These are phyloP conservation scores for Pestalotiopsis sp. DNA, from an alignment of 2,329 filamentous ascomycete genomes.

Conservation along the genomic window DNA sequence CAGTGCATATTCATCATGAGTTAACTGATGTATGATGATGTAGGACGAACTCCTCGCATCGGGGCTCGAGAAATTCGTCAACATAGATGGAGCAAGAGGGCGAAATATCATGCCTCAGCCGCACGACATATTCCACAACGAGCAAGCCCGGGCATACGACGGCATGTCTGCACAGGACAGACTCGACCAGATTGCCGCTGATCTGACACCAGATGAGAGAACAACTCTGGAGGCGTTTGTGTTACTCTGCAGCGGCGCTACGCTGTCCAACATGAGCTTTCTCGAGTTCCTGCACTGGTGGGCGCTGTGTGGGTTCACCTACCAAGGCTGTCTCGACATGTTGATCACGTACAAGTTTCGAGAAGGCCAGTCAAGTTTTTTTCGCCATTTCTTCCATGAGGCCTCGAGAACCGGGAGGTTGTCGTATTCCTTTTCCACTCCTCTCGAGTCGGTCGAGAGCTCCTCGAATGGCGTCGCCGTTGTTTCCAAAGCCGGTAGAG, in stretches of 20 bases:
- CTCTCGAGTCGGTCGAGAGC: constrained; percentile 21
- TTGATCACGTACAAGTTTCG: constrained; percentile 28
- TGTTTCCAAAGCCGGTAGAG: constrained; percentile 23
- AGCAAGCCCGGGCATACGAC: constrained; percentile 21
- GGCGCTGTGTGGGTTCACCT: constrained; percentile 13
- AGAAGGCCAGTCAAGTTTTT: constrained; percentile 28
- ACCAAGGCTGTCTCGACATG: constrained; percentile 18
- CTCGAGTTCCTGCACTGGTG: constrained; percentile 22
- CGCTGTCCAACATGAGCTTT: constrained; percentile 23
- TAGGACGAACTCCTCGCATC: constrained; percentile 17
- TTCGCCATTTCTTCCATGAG: constrained; percentile 27
- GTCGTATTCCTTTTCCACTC: constrained; percentile 26
- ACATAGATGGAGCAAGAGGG: constrained; percentile 26
- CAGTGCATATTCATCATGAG: no score
- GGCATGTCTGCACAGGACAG: constrained; percentile 27
- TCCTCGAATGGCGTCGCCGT: constrained; percentile 23
- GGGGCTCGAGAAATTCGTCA: constrained; percentile 25
- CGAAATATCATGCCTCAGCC: constrained; percentile 25
- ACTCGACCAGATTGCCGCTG: constrained; percentile 27
- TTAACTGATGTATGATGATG: background rate
- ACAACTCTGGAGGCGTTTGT: constrained; percentile 25
- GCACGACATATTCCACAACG: constrained; percentile 17
- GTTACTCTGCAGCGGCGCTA: constrained; percentile 25
- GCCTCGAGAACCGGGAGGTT: constrained; percentile 20
- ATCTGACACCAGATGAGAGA: constrained; percentile 28